Base-by-base conservation (phyloP, 2,329 filamentous ascomycete species). In the Colletotrichum aenigma region DNA sequence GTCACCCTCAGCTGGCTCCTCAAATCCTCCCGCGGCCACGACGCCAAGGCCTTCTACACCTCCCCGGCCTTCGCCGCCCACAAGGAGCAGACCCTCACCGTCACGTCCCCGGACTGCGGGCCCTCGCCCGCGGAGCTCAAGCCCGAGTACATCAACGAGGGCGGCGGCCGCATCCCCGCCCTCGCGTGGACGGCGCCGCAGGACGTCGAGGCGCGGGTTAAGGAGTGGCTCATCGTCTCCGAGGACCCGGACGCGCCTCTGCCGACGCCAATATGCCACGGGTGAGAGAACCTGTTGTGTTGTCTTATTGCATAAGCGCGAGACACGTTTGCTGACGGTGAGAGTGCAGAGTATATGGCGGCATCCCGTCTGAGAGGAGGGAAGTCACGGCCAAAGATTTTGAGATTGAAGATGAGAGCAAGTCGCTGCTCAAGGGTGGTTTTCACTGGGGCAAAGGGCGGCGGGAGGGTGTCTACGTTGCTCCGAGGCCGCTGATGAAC, bases 171-270 rank as follows among this genome's bases (percentile, higher is more conserved):
- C 21, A 84, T 89, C 48, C 87, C 88, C 0, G 81, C 81, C 7
- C 73, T 89, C 28, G 78, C 77, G 52, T 89, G 87, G 87, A 80
- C 83, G 7, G 78, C 79, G 12, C 81, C 83, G 4, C 77, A 80
- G 6, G 80, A 80, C 2, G 70, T 82, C 9, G 78, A 79, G 8
- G 70, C 30, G 5, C 56, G 73, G 24, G 82, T 87, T 13, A 83
- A 83, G 69, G 83, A 90, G 78, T 90, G 87, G 83, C 74, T 90
- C 21, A 79, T 90, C 18, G 79, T 89, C 16, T 81, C 80, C 52
- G 87, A 89, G 74, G 87, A 90, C 69, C 87, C 86, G 3, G 88
- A 89, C 78, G 85, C 85, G 18, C 86, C 87, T 21, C 66, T 88
- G 34, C 84, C 86, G 8, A 85, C 82, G 12, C 85, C 88, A 7